These are phyloP conservation scores for Aspergillus aculeatinus DNA, from an alignment of 2,329 filamentous ascomycete species.

Conservation along the genomic window DNA sequence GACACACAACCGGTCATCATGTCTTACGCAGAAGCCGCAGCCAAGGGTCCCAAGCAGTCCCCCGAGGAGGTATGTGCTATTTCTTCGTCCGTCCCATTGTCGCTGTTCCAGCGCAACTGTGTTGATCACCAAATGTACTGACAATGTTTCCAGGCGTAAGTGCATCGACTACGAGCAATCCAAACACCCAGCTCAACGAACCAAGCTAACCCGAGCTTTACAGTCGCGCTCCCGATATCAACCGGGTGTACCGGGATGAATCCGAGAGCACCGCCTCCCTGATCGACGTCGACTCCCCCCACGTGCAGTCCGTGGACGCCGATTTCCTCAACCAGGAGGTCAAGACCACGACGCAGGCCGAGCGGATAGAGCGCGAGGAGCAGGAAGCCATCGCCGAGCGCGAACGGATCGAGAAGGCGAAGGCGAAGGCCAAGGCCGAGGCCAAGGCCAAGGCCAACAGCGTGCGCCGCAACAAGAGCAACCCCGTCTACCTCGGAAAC, in stretches of 20 bases:
- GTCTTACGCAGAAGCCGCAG: slow-evolving; percentile 52
- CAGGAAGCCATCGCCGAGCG: slow-evolving; percentile 29
- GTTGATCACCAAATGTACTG: slow-evolving; percentile 14
- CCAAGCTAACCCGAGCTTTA: background rate
- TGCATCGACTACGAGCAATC: slow-evolving; percentile 8
- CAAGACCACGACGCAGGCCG: slow-evolving; percentile 48
- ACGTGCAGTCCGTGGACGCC: slow-evolving; percentile 44
- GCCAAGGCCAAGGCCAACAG: slow-evolving; percentile 34
- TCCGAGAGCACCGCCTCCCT: slow-evolving; percentile 44
- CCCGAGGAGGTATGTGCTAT: slow-evolving; percentile 46
- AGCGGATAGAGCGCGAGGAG: slow-evolving; percentile 45
- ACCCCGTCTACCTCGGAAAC: slow-evolving; percentile 50
- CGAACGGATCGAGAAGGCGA: slow-evolving; percentile 32
- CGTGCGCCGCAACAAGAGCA: slow-evolving; percentile 40
- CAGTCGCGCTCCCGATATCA: slow-evolving; percentile 45
- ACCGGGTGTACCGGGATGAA: slow-evolving; percentile 39
- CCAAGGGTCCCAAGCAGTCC: slow-evolving; percentile 48
- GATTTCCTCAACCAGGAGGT: slow-evolving; percentile 44
- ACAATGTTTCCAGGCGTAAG: slow-evolving; percentile 37
- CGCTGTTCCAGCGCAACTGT: background rate
- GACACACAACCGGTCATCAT: slow-evolving; percentile 29
- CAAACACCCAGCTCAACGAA: no score
- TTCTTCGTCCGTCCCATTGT: background rate
- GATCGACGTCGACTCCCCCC: slow-evolving; percentile 50
- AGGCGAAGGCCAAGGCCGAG: slow-evolving; percentile 35